Conservation (phyloP, 805 yeast species). For the Saccharomyces cerevisiae region DNA sequence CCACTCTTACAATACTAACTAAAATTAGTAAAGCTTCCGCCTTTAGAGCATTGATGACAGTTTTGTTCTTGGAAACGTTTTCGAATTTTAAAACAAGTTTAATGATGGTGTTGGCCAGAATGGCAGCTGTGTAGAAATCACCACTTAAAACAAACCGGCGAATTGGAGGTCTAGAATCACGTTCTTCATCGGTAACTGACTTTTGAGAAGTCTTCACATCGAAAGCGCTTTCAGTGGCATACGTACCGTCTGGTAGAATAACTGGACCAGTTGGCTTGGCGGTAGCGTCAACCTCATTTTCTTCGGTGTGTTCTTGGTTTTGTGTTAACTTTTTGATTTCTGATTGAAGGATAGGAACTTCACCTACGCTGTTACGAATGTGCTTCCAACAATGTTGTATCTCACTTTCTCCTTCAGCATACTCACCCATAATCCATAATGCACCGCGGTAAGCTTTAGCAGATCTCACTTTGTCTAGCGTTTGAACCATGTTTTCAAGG, state of each 20-base stretch:
- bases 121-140: conserved; percentile 85
- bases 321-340: conserved; percentile 44
- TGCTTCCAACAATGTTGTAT: conserved; percentile 82
- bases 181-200: conserved; percentile 50
- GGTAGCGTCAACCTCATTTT: conserved; percentile 13
- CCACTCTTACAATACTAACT: conserved; percentile 86
- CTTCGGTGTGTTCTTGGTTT: conserved; percentile 29
- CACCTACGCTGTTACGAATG: conserved; percentile 77
- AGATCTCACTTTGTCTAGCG: conserved; percentile 63
- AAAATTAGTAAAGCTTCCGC: conserved; percentile 92
- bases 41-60: conserved; percentile 68
- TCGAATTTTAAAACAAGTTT: conserved; percentile 76
- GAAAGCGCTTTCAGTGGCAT: conserved; percentile 80
- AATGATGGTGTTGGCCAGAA: conserved; percentile 78
- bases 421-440: conserved; percentile 94
- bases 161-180: conserved; percentile 57
- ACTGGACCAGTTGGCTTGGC: conserved; percentile 55
- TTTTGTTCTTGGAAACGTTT: conserved; percentile 44
- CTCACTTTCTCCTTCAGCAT: conserved; percentile 58
- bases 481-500: conserved; percentile 49
- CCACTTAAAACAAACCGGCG: conserved; percentile 78
- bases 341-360: conserved; percentile 77
- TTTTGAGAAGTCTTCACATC: conserved; percentile 88
- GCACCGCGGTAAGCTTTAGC: conserved; percentile 92
- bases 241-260: conserved; percentile 96